Percentiles rank a stretch among this genome's conserved stretches.
Conservation (phyloP, 441 rosid species). For the Omphalea diandra region DNA sequence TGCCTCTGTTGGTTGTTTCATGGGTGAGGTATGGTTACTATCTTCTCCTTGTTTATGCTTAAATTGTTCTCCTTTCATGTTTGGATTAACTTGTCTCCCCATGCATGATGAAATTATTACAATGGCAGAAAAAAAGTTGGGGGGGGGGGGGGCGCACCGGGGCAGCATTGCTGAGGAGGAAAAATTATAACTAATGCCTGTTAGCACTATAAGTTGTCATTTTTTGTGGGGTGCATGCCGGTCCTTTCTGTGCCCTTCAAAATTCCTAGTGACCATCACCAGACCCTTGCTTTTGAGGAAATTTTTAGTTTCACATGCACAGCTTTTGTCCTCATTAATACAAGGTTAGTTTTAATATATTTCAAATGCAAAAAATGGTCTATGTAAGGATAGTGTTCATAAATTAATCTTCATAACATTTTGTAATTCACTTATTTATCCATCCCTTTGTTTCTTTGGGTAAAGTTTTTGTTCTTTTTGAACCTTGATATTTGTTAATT, state of each 20-base stretch:
- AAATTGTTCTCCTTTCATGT: background rate
- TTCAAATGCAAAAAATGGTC: background rate
- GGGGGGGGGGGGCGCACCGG: too few relatives aligned
- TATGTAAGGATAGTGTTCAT: background rate
- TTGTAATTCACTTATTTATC: background rate
- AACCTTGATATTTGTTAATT: background rate
- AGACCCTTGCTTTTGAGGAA: background rate
- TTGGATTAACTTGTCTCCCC: conserved; percentile 1
- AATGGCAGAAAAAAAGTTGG: background rate
- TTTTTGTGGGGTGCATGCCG: background rate
- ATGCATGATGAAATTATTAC: background rate
- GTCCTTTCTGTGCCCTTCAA: background rate
- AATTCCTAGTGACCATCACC: background rate
- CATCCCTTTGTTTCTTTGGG: background rate
- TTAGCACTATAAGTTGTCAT: background rate
- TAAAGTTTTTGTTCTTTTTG: background rate
- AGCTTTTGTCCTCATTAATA: background rate
- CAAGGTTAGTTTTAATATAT: background rate
- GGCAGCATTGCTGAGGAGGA: background rate
- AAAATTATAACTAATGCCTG: background rate
- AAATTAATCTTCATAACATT: background rate
- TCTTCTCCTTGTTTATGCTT: conserved; percentile 1
- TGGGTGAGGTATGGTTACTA: conserved; percentile 60
- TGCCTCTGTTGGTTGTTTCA: conserved; percentile 60
- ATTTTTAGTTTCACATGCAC: background rate